Percentiles rank a stretch among this genome's conserved stretches.
phyloP scores from a whole-genome alignment of 768 basidiomycete genomes.

The Myochromella boudieri region DNA sequence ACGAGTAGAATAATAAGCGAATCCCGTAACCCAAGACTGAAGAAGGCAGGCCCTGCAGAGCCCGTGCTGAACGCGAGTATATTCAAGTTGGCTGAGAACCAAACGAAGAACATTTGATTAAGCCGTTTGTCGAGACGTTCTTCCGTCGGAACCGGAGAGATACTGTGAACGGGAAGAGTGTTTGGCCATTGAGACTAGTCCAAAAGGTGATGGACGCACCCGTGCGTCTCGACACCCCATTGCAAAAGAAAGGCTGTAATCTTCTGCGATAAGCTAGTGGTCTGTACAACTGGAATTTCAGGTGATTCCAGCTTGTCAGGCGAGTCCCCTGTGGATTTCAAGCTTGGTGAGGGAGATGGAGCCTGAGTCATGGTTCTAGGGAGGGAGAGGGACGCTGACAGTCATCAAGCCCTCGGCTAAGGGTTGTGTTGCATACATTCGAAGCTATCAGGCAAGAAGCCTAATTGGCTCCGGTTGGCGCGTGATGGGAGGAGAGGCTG shows the following conservation, averaged over 20 bases:
- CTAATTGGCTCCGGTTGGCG: too few species aligned
- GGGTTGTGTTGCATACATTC: too few species aligned
- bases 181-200: not conserved
- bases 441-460: too few species aligned
- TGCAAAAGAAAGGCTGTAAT: constrained; percentile 23
- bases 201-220: constrained; percentile 17
- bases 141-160: constrained; percentile 48
- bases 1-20: constrained; percentile 48
- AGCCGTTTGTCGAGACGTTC: constrained; percentile 57
- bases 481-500: too few species aligned
- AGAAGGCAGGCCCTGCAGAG: constrained; percentile 58
- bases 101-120: constrained; percentile 68
- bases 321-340: not conserved
- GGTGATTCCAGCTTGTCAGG: not conserved
- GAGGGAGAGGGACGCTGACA: not conserved
- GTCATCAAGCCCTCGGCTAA: not conserved
- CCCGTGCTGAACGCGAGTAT: constrained; percentile 63
- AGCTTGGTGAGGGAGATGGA: not conserved
- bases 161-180: constrained; percentile 32
- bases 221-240: constrained; percentile 35
- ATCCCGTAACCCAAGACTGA: constrained; percentile 51
- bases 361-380: not conserved
- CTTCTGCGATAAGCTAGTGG: constrained; percentile 9
- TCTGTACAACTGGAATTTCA: too few species aligned
- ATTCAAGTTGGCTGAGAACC: constrained; percentile 73